Evolutionary conservation across 129 eudicot genomes (phyloP).

Genomic region (Flaveria ramosissima): DNA sequence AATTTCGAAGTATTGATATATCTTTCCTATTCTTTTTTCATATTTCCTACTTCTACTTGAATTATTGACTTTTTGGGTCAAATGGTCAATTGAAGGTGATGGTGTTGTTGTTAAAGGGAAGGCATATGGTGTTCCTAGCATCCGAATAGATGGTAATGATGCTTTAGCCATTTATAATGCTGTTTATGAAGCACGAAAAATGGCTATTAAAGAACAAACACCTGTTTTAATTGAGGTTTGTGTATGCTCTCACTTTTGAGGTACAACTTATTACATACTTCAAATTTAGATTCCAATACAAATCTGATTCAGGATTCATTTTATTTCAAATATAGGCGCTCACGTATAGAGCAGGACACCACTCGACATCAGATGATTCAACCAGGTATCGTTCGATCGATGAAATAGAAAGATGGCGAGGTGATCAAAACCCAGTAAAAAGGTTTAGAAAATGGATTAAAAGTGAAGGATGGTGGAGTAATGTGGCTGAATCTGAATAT

Average conservation of each 20-base stretch:
- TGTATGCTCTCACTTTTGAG: not conserved
- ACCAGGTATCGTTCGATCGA: slow-evolving; percentile 64
- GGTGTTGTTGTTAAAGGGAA: slow-evolving; percentile 75
- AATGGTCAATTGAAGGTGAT: slow-evolving; percentile 56
- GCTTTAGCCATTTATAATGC: slow-evolving; percentile 73
- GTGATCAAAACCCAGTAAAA: slow-evolving; percentile 58
- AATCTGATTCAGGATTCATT: not conserved
- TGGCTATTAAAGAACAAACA: slow-evolving; percentile 55
- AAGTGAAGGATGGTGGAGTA: slow-evolving; percentile 74
- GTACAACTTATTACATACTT: not conserved
- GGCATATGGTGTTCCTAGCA: slow-evolving; percentile 79
- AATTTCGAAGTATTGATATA: slow-evolving; percentile 56
- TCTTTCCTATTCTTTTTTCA: not conserved
- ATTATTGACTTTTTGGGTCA: slow-evolving; percentile 7
- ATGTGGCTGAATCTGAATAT: slow-evolving; percentile 53
- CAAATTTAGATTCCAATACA: not conserved
- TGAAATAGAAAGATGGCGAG: slow-evolving; percentile 81
- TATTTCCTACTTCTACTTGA: not conserved
- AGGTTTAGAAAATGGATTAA: slow-evolving; percentile 76
- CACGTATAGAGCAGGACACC: slow-evolving; percentile 91
- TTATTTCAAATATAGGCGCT: slow-evolving; percentile 50
- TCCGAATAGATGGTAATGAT: slow-evolving; percentile 84
- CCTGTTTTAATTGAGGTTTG: slow-evolving; percentile 87
- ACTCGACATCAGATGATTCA: slow-evolving; percentile 88
- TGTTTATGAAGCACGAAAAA: slow-evolving; percentile 60